Evolutionary conservation across 2,329 filamentous ascomycete species (phyloP).

Genomic region (Decorospora gaudefroyi): DNA sequence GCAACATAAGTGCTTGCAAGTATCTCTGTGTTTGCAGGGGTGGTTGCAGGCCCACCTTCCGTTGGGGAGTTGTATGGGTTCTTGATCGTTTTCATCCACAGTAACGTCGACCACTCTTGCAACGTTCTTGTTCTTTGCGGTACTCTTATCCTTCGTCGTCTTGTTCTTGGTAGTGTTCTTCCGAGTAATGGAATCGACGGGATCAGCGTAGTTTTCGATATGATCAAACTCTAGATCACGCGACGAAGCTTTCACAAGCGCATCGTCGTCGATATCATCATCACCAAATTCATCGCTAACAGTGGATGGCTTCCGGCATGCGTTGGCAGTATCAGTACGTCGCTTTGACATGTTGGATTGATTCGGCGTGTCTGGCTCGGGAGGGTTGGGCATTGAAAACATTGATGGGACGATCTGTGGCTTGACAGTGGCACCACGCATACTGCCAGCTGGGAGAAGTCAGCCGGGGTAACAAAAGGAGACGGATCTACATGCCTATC

Average conservation of each 20-base stretch:
- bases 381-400: slow-evolving; percentile 47
- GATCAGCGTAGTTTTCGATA: slow-evolving; percentile 57
- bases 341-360: slow-evolving; percentile 40
- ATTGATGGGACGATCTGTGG: slow-evolving; percentile 54
- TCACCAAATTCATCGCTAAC: slow-evolving; percentile 58
- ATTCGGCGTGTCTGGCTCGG: slow-evolving; percentile 20
- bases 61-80: slow-evolving; percentile 63
- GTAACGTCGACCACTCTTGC: slow-evolving; percentile 1
- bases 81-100: slow-evolving; percentile 21
- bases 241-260: slow-evolving; percentile 54
- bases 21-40: slow-evolving; percentile 63
- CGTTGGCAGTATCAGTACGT: slow-evolving; percentile 24
- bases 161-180: slow-evolving; percentile 30
- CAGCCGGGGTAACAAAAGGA: background rate
- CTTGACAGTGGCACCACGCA: slow-evolving; percentile 58
- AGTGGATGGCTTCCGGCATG: slow-evolving; percentile 13
- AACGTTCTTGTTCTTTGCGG: background rate
- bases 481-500: slow-evolving; percentile 60
- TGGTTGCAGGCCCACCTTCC: slow-evolving; percentile 78
- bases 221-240: slow-evolving; percentile 52
- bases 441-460: slow-evolving; percentile 57
- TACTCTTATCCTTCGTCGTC: slow-evolving; percentile 9
- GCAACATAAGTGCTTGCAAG: slow-evolving; percentile 75
- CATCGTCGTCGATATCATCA: slow-evolving; percentile 58
- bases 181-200: slow-evolving; percentile 20